Evolutionary conservation across 345 rosid genomes (phyloP).

Genomic region (Ceriops zippeliana): DNA sequence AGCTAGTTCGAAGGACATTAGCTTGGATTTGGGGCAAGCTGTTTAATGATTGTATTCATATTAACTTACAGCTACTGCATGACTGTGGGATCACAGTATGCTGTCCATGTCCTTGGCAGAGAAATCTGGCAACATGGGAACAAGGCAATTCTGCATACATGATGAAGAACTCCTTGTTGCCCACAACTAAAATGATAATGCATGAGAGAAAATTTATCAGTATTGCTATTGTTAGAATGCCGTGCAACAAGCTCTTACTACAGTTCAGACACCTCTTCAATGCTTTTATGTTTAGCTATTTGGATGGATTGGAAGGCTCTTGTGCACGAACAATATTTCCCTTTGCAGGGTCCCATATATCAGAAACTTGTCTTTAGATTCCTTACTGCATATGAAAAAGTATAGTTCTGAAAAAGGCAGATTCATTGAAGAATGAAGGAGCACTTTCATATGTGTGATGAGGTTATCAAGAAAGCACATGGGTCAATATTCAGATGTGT

Average conservation of each 20-base stretch:
- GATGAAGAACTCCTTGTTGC: background rate
- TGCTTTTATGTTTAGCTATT: background rate
- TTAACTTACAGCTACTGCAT: no score
- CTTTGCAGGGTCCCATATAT: no score
- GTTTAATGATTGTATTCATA: background rate
- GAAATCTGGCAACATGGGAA: background rate
- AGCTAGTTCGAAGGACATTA: background rate
- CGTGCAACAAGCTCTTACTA: constrained; percentile 7
- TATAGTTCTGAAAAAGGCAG: background rate
- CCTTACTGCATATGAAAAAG: no score
- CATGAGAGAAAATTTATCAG: background rate
- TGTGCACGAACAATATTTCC: no score
- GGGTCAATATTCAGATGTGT: background rate
- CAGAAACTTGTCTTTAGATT: no score
- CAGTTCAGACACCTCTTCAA: background rate
- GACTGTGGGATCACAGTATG: no score
- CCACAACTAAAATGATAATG: background rate
- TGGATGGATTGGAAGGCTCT: no score
- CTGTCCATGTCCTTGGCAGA: no score
- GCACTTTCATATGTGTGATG: background rate
- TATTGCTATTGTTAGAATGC: constrained; percentile 6
- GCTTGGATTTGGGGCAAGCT: constrained; percentile 2
- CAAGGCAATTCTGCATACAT: background rate
- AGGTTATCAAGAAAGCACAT: background rate
- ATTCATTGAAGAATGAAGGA: background rate